Conservation (phyloP, 2,329 filamentous ascomycete species). For the Epichloe scottii region DNA sequence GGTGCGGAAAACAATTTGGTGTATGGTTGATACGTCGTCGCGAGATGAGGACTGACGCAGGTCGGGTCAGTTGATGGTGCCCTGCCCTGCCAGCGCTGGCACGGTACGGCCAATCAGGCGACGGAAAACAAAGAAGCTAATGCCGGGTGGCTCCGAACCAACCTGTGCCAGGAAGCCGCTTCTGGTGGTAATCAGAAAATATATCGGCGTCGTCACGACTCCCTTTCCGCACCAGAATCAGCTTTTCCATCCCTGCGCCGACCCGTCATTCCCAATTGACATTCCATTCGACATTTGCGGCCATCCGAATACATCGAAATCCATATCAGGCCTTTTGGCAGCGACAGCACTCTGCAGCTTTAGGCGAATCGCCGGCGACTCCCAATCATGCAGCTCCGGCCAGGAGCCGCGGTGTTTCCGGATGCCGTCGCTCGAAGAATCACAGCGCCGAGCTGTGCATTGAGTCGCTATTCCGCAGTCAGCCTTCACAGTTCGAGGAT, state of each 20-base stretch:
- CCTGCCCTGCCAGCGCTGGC: no score
- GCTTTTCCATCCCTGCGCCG: background rate
- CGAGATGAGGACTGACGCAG: no score
- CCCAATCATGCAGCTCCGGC: constrained; percentile 38
- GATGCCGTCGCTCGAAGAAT: constrained; percentile 21
- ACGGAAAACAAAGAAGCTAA: background rate
- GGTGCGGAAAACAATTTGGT: no score
- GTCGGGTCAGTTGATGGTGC: no score
- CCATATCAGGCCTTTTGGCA: background rate
- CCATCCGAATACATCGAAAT: background rate
- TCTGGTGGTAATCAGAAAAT: constrained; percentile 6
- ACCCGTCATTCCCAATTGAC: constrained; percentile 1
- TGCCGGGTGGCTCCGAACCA: constrained; percentile 6
- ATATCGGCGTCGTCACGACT: constrained; percentile 5
- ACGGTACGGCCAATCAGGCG: background rate
- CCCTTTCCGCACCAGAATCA: background rate
- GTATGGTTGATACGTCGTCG: no score
- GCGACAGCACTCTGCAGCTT: background rate
- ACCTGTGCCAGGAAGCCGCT: constrained; percentile 1
- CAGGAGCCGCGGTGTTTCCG: constrained; percentile 38
- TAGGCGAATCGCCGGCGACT: background rate
- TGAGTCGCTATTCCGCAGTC: constrained; percentile 21
- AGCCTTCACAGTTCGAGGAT: constrained; percentile 15
- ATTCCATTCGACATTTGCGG: background rate
- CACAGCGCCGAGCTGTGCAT: constrained; percentile 16